Evolutionary conservation across 2,329 filamentous ascomycete genomes (phyloP), one percentile per base, ranked within the genome.

Genomic region (Ophiostoma tasmaniense): DNA sequence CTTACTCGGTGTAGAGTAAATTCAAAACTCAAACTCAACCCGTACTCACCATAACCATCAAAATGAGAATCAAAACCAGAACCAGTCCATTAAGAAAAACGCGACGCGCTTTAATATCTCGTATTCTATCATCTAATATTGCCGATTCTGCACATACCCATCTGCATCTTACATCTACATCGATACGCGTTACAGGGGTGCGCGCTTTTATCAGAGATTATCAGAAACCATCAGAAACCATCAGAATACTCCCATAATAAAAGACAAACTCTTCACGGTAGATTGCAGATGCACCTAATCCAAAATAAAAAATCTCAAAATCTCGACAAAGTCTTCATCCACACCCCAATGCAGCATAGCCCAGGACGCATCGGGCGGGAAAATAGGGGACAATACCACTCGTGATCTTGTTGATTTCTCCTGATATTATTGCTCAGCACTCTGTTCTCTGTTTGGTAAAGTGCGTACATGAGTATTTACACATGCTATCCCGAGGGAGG

Each of bases 401-500:
- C 13, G 50, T 25, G 50, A 28, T 55, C 17, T 45, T 55, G n/a
- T 25, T 55, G n/a, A n/a, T n/a, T n/a, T n/a, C n/a, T n/a, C n/a
- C n/a, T n/a, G n/a, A n/a, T n/a, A n/a, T n/a, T n/a, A 39, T 11
- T 39, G 11, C 37, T 39, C 2, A 11, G 39, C 11, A 5, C 35
- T 8, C 7, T 37, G 35, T 10, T 37, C 35, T 37, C 35, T 37
- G 33, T 8, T n/a, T n/a, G n/a, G 7, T 22, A 55, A 25, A 25
- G 22, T 25, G 55, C 13, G 25, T 59, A 30, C 55, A 61, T 30
- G 25, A 61, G 25, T 61, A 61, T 61, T 61, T 61, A 61, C 55
- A 61, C 55, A 61, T 61, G 22, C 55, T 55, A n/a, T 61, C 55
- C 55, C 55, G 55, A 61, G 25, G 25, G 25, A 61, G 55, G 25